Base-by-base conservation (phyloP, 2,329 filamentous ascomycete species). In the Penicillium sp. region DNA sequence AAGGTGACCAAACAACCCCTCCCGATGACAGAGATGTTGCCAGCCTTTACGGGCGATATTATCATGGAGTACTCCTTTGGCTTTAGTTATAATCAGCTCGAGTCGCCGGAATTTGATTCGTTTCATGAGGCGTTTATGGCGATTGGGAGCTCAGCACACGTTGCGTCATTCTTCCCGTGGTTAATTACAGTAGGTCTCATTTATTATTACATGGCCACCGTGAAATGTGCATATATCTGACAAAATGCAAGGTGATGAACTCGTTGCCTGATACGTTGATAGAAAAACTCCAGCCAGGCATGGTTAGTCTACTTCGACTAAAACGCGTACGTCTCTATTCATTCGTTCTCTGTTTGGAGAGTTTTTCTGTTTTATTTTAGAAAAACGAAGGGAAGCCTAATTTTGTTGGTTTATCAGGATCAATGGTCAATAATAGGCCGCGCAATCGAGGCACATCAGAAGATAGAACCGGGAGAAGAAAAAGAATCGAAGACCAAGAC, bases 31-130 rank as follows among this genome's bases (percentile, higher is more conserved):
- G 52, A 58, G 4, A 62, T 60, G 26, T 59, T 64, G 47, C 63
- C 61, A 24, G 61, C 61, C 8, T 58, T 66, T 9, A 62, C 62
- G 2, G 64, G 61, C 14, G 66, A 68, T 52, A 61, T 68, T 3
- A 62, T 68, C 8, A 64, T 64, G 61, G 46, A 68, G 45, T 68
- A 67, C 52, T 60, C 61, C 47, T 66, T 66, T 57, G 59, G 59
- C 5, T 58, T 61, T n/a, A 59, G 35, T 30, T 68, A 67, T 55
- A 61, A 64, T 24, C 64, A 64, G 28, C 55, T 67, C 42, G 58
- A 59, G 14, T 57, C 56, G 8, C 57, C 61, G 16, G 61, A 61
- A n/a, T 63, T 63, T 43, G 56, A 60, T 16, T 65, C 61, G 2
- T 60, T 66, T 33, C 65, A 66, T 47, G 62, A 66, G 20, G 61